phyloP scores from a whole-genome alignment of 495 filamentous ascomycete genomes.

The Pseudoneurospora amorphoporcata region DNA sequence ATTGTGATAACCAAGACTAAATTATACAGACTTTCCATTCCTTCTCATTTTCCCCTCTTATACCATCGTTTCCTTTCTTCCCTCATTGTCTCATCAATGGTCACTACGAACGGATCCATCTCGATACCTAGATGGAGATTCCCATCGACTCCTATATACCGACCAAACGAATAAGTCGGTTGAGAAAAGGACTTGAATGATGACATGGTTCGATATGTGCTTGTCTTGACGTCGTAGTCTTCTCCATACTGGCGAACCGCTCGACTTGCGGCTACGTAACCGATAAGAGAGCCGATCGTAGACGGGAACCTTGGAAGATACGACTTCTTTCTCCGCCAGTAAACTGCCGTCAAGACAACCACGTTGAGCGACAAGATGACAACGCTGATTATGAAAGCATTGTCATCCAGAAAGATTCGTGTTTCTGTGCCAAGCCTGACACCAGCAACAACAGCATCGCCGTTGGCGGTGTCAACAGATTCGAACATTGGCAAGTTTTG shows the following conservation, averaged over 20 bases:
- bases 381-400: slow-evolving; percentile 23
- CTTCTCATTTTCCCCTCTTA: too few species aligned
- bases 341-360: slow-evolving; percentile 18
- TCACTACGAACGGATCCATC: slow-evolving; percentile 22
- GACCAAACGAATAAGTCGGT: slow-evolving; percentile 29
- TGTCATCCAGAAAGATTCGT: slow-evolving; percentile 28
- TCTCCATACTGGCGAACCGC: slow-evolving; percentile 9
- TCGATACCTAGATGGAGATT: slow-evolving; percentile 35
- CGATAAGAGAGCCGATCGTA: slow-evolving; percentile 28
- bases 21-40: too few species aligned
- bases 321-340: slow-evolving; percentile 14
- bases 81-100: slow-evolving; percentile 5
- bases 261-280: slow-evolving; percentile 18
- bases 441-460: neutral
- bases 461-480: neutral
- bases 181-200: too few species aligned
- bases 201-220: too few species aligned
- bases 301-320: slow-evolving; percentile 32
- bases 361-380: slow-evolving; percentile 13
- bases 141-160: slow-evolving; percentile 32
- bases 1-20: too few species aligned
- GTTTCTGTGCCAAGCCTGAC: slow-evolving; percentile 7
- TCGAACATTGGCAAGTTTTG: slow-evolving; percentile 21
- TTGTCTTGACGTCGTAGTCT: neutral
- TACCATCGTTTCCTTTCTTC: too few species aligned